Conservation (phyloP, 2,329 filamentous ascomycete genomes). For the Aspergillus sp. region DNA sequence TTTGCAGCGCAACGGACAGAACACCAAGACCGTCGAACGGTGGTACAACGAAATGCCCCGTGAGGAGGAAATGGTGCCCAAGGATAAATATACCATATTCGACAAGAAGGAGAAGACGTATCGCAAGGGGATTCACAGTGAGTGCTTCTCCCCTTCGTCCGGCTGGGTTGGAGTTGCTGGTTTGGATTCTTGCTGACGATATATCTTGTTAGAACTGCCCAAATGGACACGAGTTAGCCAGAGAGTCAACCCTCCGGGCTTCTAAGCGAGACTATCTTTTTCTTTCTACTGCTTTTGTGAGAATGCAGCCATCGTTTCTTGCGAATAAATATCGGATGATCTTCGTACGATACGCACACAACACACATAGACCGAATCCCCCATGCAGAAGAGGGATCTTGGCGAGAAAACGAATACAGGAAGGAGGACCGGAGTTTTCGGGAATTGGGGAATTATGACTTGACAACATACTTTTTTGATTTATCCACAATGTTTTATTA, state of each 20-base stretch:
- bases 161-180: background rate
- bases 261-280: slow-evolving; percentile 45
- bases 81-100: slow-evolving; percentile 97
- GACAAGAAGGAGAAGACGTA: slow-evolving; percentile 93
- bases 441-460: slow-evolving; percentile 18
- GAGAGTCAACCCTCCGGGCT: slow-evolving; percentile 87
- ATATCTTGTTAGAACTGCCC: slow-evolving; percentile 53
- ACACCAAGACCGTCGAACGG: slow-evolving; percentile 67
- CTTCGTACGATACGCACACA: slow-evolving; percentile 25
- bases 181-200: background rate
- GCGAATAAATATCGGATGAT: slow-evolving; percentile 4
- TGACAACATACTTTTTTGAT: slow-evolving; percentile 1
- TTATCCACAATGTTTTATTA: slow-evolving; percentile 19
- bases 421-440: slow-evolving; percentile 27
- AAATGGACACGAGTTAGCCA: slow-evolving; percentile 97
- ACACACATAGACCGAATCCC: slow-evolving; percentile 2
- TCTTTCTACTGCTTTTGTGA: background rate
- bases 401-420: slow-evolving; percentile 14
- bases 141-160: slow-evolving; percentile 30
- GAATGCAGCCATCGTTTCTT: slow-evolving; percentile 1
- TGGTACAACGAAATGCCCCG: slow-evolving; percentile 97
- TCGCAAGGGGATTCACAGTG: slow-evolving; percentile 95
- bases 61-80: slow-evolving; percentile 89
- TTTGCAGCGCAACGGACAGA: slow-evolving; percentile 61
- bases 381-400: slow-evolving; percentile 1